Evolutionary conservation across 768 basidiomycete genomes (phyloP).

Genomic region (Tephrocybe sp.): DNA sequence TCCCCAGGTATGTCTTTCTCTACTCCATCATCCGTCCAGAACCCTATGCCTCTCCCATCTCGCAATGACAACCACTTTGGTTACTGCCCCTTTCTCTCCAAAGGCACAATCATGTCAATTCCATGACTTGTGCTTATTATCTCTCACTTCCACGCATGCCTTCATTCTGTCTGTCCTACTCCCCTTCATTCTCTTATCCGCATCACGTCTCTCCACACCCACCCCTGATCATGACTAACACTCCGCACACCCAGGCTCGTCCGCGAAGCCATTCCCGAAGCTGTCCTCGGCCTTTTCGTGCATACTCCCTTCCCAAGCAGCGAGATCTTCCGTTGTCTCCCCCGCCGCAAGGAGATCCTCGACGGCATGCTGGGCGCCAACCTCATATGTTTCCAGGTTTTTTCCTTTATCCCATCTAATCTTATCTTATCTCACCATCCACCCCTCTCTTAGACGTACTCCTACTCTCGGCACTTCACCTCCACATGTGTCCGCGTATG

Average conservation of each 20-base stretch:
- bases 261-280: conserved; percentile 66
- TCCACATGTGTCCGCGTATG: conserved; percentile 96
- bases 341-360: conserved; percentile 89
- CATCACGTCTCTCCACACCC: no score
- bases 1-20: conserved; percentile 52
- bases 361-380: conserved; percentile 99
- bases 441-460: conserved; percentile 81
- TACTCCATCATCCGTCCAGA: no score
- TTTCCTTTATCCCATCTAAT: neutral
- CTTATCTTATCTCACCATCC: no score
- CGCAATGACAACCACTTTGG: no score
- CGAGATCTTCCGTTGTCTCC: conserved; percentile 93
- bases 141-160: no score
- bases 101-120: no score
- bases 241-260: conserved; percentile 58
- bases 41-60: conserved; percentile 4
- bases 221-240: no score
- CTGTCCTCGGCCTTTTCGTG: conserved; percentile 87
- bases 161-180: no score
- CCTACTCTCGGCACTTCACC: conserved; percentile 92
- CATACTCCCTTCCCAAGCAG: conserved; percentile 98
- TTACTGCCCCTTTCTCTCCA: no score
- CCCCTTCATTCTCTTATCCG: no score
- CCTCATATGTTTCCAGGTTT: conserved; percentile 88
- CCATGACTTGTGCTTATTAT: no score